phyloP scores from a whole-genome alignment of 352 stramenopile species.

The Hyaloperonospora brassicae region DNA sequence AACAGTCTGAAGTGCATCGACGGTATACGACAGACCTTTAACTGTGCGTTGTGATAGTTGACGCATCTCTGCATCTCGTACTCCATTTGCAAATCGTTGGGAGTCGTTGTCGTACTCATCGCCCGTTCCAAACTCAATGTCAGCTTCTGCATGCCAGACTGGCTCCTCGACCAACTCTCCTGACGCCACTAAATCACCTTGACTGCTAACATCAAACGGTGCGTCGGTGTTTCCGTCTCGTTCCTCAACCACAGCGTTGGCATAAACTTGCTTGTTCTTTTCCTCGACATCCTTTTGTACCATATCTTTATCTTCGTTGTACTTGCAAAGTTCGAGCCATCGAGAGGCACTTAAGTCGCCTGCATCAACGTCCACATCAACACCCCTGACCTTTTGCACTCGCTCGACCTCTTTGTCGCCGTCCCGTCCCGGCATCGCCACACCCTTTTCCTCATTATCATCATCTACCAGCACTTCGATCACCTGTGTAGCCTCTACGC shows the following conservation, averaged over 20 bases:
- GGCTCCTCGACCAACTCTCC: slow-evolving; percentile 1
- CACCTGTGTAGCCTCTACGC: slow-evolving; percentile 27
- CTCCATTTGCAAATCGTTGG: neutral
- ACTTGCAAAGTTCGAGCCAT: slow-evolving; percentile 34
- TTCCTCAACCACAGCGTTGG: slow-evolving; percentile 3
- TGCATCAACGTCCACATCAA: slow-evolving; percentile 14
- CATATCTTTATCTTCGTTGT: slow-evolving; percentile 21
- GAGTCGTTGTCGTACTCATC: slow-evolving; percentile 7
- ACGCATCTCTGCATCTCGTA: slow-evolving; percentile 18
- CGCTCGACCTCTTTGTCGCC: slow-evolving; percentile 3
- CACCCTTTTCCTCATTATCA: slow-evolving; percentile 9
- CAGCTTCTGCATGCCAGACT: slow-evolving; percentile 13
- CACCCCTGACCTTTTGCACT: slow-evolving; percentile 6
- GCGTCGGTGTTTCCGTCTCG: slow-evolving; percentile 1
- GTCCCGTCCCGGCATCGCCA: slow-evolving; percentile 1
- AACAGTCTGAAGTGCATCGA: slow-evolving; percentile 2
- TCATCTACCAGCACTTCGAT: slow-evolving; percentile 14
- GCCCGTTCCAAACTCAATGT: slow-evolving; percentile 18
- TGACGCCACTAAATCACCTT: too few relatives aligned
- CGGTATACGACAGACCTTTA: slow-evolving; percentile 1
- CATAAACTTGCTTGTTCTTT: slow-evolving; percentile 14
- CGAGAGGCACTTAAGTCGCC: slow-evolving; percentile 34
- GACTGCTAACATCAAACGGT: neutral
- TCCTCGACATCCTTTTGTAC: slow-evolving; percentile 14
- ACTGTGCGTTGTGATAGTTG: slow-evolving; percentile 4